A percentile compares a stretch with the other conserved stretches of the same genome.
These are phyloP conservation scores for Fusarium nematophilum DNA, from an alignment of 2,329 filamentous ascomycete species.

Conservation along the genomic window DNA sequence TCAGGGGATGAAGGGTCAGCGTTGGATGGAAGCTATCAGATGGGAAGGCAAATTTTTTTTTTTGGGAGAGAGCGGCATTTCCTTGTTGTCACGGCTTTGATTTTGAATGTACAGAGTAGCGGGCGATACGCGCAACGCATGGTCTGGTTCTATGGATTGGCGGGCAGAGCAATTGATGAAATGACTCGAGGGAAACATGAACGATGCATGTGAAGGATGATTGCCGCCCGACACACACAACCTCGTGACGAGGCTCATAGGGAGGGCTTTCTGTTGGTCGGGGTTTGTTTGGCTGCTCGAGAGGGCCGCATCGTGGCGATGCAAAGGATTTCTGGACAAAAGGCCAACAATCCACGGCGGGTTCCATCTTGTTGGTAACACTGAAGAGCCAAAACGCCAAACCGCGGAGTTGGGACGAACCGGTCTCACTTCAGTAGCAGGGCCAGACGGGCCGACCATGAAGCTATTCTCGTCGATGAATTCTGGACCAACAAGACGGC, in stretches of 20 bases:
- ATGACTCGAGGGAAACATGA: constrained; percentile 7
- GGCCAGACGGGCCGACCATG: background rate
- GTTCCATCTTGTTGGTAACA: constrained; percentile 3
- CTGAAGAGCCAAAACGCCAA: background rate
- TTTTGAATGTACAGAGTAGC: constrained; percentile 38
- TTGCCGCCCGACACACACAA: background rate
- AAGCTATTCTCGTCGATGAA: constrained; percentile 8
- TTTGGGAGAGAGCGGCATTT: constrained; percentile 25
- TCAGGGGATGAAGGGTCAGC: background rate
- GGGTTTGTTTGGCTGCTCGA: no score
- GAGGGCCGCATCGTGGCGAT: constrained; percentile 7
- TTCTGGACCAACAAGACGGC: constrained; percentile 15
- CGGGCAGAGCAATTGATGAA: constrained; percentile 32
- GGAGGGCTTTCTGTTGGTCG: no score
- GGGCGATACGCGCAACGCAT: constrained; percentile 27
- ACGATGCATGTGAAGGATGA: background rate
- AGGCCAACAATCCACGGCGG: constrained; percentile 14
- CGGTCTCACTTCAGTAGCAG: background rate
- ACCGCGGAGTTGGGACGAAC: constrained; percentile 19
- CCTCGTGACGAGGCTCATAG: background rate
- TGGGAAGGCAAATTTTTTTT: constrained; percentile 11
- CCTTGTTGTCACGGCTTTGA: constrained; percentile 27
- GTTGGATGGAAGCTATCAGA: constrained; percentile 2
- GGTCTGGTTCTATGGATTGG: constrained; percentile 32
- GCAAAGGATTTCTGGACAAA: background rate